Evolutionary conservation across 345 rosid species (phyloP).

Genomic region (Heritiera littoralis): DNA sequence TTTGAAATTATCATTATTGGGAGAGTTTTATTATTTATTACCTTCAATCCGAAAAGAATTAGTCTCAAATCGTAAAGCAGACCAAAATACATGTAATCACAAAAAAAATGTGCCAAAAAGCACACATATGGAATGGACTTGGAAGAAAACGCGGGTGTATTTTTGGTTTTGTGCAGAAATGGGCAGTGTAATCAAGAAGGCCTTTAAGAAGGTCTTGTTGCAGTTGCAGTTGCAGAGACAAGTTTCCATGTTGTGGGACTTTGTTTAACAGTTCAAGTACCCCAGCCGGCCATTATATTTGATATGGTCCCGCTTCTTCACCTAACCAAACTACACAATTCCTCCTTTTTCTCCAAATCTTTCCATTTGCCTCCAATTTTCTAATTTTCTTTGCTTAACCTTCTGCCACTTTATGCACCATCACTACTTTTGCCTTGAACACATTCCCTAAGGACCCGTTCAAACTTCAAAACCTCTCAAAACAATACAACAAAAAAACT

Average conservation of each 20-base stretch:
- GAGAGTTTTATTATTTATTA: no score
- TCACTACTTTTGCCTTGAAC: not conserved
- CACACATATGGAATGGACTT: not conserved
- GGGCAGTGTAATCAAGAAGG: not conserved
- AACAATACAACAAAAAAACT: not conserved
- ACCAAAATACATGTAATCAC: no score
- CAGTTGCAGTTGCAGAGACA: conserved; percentile 16
- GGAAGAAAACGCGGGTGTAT: not conserved
- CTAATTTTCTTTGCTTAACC: not conserved
- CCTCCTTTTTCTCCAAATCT: not conserved
- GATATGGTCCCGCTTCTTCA: conserved; percentile 9
- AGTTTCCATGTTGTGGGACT: conserved; percentile 31
- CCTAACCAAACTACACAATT: conserved; percentile 24
- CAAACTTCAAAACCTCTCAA: not conserved
- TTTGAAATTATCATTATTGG: no score
- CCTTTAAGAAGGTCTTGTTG: not conserved
- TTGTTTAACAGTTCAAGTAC: not conserved
- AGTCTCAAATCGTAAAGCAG: no score
- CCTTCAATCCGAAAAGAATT: no score
- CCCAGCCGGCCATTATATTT: conserved; percentile 20
- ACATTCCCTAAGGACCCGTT: not conserved
- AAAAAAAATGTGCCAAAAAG: no score
- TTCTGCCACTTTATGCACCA: not conserved
- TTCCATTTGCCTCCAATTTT: not conserved
- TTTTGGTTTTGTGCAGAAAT: not conserved